Evolutionary conservation across 2,329 filamentous ascomycete genomes (phyloP), one percentile per base, ranked within the genome.

Genomic region (Elsinoe australis): DNA sequence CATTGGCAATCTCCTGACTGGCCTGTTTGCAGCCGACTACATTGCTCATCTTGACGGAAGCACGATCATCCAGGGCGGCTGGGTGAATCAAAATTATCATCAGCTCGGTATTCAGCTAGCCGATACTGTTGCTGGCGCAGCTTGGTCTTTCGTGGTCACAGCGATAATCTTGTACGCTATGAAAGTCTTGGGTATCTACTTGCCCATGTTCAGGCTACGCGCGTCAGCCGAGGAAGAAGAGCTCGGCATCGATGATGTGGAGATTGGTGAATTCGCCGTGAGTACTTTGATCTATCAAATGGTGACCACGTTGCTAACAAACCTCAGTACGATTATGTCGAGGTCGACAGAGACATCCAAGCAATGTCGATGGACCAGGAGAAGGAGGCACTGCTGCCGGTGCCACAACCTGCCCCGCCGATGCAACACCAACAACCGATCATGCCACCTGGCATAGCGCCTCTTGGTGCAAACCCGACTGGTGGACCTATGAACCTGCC

Each of bases 181-280:
- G 18, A 65, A 70, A 50, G 85, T 87, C 64, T 57, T 89, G 55
- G 81, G 90, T 69, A 88, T 88, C 64, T 73, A 87, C 55, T 74
- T 92, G 19, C 85, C 87, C 0, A 82, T 83, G 9, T 71, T 94
- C 31, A 78, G 78, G 50, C 79, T 94, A 35, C 84, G 87, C 42
- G 82, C 81, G 0, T 74, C 71, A 10, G 82, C 87, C 56, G 83
- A 92, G 54, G 83, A 86, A 29, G 87, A 94, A 66, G 80, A 88
- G 45, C 71, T 87, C 33, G 87, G 87, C 55, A 88, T 94, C 52
- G 87, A 94, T 59, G 88, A 94, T 59, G 82, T 85, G 18, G 87
- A 95, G 67, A 86, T 94, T 60, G 88, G 88, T 63, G 88, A 94
- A 70, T 94, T 92, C 63, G 88, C 87, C n/a, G 74, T 76, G 71